Conservation (phyloP, 768 basidiomycete genomes). For the Tricholoma sp. region DNA sequence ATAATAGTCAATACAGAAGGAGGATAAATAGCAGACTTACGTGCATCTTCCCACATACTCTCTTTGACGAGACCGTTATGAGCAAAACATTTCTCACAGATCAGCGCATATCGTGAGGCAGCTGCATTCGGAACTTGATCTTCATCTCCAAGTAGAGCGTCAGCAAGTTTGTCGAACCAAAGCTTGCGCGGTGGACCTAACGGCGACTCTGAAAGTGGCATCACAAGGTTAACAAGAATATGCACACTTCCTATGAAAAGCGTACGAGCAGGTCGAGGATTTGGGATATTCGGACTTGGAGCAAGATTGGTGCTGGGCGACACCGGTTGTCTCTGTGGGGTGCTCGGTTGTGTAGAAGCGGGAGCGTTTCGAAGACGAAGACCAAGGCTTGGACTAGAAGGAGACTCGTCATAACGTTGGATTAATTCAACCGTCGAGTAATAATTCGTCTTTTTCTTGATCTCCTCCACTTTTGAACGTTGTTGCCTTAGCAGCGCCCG, state of each 20-base stretch:
- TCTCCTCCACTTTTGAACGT: slow-evolving; percentile 84
- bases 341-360: slow-evolving; percentile 12
- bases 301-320: slow-evolving; percentile 15
- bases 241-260: not conserved
- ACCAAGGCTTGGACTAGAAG: slow-evolving; percentile 36
- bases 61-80: slow-evolving; percentile 90
- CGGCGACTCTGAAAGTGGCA: slow-evolving; percentile 17
- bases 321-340: slow-evolving; percentile 21
- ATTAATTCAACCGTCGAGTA: slow-evolving; percentile 87
- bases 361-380: slow-evolving; percentile 35
- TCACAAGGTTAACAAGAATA: not conserved
- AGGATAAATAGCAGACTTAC: slow-evolving; percentile 41
- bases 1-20: not conserved
- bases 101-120: slow-evolving; percentile 70
- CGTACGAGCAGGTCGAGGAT: slow-evolving; percentile 6
- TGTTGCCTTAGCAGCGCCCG: slow-evolving; percentile 71
- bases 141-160: slow-evolving; percentile 81
- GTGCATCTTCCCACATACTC: slow-evolving; percentile 73
- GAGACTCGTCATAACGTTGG: slow-evolving; percentile 78
- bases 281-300: slow-evolving; percentile 5
- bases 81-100: slow-evolving; percentile 81
- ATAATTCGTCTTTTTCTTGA: slow-evolving; percentile 97
- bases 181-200: slow-evolving; percentile 56
- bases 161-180: slow-evolving; percentile 87
- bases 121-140: slow-evolving; percentile 40